Base-by-base conservation (phyloP, 768 basidiomycete genomes). In the Kwoniella mangroviensis region DNA sequence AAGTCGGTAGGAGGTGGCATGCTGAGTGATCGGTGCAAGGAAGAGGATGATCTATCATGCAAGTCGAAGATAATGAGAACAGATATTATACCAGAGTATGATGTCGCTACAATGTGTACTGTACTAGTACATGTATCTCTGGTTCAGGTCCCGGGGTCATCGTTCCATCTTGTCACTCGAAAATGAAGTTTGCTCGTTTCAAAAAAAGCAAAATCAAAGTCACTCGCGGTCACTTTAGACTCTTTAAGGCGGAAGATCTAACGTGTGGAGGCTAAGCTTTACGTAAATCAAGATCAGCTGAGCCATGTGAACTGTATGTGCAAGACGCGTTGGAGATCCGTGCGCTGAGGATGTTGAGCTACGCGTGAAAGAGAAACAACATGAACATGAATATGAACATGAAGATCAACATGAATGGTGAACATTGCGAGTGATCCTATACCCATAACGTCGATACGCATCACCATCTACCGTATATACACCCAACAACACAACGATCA, bases 181-280 rank as follows among this genome's bases (percentile, higher is more conserved):
- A n/a, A 21, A 60, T 9, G 10, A 42, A 42, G 10, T 43, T 9
- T 7, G 34, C 34, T 34, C 34, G 34, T 34, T 34, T n/a, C 40
- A 12, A 60, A 17, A 11, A 9, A 11, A 21, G 17, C 11, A 40
- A 41, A 53, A 21, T n/a, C 28, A 61, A 68, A 68, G 57, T 68
- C 67, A 68, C 49, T 52, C 67, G 60, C 67, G 60, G 65, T 63
- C 49, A 42, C n/a, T n/a, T n/a, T n/a, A n/a, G n/a, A 42, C 13
- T 26, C 6, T 11, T 52, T n/a, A 55, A 65, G 65, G 65, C 41
- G 65, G 65, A 49, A 40, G 52, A 15, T 17, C 26, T n/a, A 13
- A 63, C 9, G 2, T 24, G 45, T 49, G 28, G 5, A 57, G 34
- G 34, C 6, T 34, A 1, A 7, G 6, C 34, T 45, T 66, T 56